phyloP scores from a whole-genome alignment of 2,329 filamentous ascomycete genomes.

The Fonsecaea multimorphosa region DNA sequence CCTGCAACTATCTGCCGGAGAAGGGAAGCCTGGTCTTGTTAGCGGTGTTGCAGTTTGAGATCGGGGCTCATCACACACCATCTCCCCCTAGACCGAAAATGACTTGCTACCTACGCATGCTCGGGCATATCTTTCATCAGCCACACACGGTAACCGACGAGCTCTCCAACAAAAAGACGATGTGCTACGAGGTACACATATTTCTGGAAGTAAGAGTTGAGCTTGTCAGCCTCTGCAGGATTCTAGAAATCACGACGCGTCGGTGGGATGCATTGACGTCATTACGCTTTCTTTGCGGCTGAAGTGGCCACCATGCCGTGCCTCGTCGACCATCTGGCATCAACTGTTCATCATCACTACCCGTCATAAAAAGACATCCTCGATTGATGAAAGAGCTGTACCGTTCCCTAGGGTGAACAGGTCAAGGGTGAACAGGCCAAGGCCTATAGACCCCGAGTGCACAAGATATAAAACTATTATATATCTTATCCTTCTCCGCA shows the following conservation, averaged over 20 bases:
- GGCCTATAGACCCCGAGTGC: too few species aligned
- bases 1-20: slow-evolving; percentile 91
- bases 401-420: too few species aligned
- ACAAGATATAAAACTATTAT: too few species aligned
- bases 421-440: too few species aligned
- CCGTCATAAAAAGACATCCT: too few species aligned
- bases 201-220: slow-evolving; percentile 3
- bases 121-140: neutral
- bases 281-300: neutral
- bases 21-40: slow-evolving; percentile 65
- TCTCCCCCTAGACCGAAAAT: neutral
- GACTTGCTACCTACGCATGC: neutral
- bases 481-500: too few species aligned
- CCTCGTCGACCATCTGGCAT: neutral
- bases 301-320: neutral
- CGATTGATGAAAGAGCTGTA: too few species aligned
- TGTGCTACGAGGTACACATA: neutral
- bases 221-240: slow-evolving; percentile 9
- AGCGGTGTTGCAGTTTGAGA: neutral
- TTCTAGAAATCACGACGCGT: slow-evolving; percentile 2
- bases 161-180: neutral
- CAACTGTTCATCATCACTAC: neutral
- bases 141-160: neutral
- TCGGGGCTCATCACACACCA: neutral
- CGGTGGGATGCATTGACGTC: neutral